These are phyloP conservation scores for Neofusicoccum ribis DNA, from an alignment of 2,329 filamentous ascomycete genomes.

Conservation along the genomic window DNA sequence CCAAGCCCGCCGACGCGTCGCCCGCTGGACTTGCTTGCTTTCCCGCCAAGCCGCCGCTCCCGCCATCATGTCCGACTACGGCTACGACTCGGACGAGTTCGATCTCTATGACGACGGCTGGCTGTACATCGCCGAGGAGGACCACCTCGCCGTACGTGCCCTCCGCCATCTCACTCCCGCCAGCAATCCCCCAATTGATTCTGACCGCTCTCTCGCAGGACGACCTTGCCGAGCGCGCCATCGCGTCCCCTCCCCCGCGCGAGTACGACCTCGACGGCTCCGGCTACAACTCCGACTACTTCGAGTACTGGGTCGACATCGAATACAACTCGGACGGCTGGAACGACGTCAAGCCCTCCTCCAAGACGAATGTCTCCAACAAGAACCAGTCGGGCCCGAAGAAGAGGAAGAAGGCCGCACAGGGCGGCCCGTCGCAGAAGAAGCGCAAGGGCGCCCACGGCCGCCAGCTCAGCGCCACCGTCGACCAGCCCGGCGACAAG, in stretches of 20 bases:
- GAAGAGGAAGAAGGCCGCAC: conserved; percentile 24
- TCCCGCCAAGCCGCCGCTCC: not conserved
- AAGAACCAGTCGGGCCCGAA: conserved; percentile 31
- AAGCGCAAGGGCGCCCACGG: conserved; percentile 20
- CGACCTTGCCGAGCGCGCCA: conserved; percentile 50
- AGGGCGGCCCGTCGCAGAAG: conserved; percentile 23
- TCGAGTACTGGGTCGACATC: conserved; percentile 50
- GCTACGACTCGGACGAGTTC: conserved; percentile 39
- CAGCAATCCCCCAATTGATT: conserved; percentile 4
- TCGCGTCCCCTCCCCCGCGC: conserved; percentile 44
- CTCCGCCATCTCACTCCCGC: not conserved
- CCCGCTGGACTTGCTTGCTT: not conserved
- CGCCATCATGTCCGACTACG: conserved; percentile 44
- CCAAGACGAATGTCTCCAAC: conserved; percentile 24
- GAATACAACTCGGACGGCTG: conserved; percentile 51
- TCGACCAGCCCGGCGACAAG: not conserved
- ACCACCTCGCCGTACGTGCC: conserved; percentile 36
- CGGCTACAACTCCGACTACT: conserved; percentile 47
- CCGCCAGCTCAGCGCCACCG: not conserved
- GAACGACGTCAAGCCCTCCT: conserved; percentile 38
- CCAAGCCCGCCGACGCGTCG: not conserved
- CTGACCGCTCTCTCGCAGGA: conserved; percentile 38
- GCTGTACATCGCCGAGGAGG: conserved; percentile 50
- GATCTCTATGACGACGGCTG: conserved; percentile 43
- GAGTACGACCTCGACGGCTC: conserved; percentile 33